Conservation (phyloP, 169 alveolate species). For the Babesia caballi region DNA sequence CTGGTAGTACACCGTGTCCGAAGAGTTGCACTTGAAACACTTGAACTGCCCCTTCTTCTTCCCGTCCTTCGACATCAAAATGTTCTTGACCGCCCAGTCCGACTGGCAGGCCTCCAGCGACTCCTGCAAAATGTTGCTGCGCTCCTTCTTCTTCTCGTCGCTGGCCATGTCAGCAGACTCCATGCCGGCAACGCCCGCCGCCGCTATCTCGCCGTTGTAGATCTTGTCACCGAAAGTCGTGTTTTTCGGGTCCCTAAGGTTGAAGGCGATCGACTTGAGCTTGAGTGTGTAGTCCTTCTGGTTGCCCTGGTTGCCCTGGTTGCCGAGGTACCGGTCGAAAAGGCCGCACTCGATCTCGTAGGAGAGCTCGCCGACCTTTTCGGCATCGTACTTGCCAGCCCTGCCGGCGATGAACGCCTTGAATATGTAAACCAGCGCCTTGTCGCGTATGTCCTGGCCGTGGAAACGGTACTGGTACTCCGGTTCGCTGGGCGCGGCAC, state of each 20-base stretch:
- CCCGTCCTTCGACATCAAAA: constrained; percentile 61
- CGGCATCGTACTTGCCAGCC: constrained; percentile 55
- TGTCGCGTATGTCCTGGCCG: constrained; percentile 65
- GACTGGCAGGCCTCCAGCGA: constrained; percentile 87
- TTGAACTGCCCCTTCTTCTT: constrained; percentile 88
- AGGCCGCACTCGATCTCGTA: constrained; percentile 75
- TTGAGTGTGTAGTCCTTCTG: constrained; percentile 80
- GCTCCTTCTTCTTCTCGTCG: constrained; percentile 86
- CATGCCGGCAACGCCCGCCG: constrained; percentile 86
- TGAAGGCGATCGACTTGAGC: constrained; percentile 84
- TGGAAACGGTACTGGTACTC: constrained; percentile 46
- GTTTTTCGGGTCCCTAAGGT: constrained; percentile 86
- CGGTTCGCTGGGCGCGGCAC: not conserved
- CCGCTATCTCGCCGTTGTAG: constrained; percentile 79
- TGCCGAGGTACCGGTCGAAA: constrained; percentile 52
- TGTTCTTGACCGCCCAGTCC: constrained; percentile 91
- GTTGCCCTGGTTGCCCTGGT: constrained; percentile 35
- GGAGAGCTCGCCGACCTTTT: constrained; percentile 66
- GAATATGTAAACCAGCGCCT: constrained; percentile 63
- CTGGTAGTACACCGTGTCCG: constrained; percentile 88
- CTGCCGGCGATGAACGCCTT: constrained; percentile 58
- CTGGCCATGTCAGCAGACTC: constrained; percentile 89
- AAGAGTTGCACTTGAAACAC: constrained; percentile 90
- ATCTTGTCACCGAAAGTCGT: constrained; percentile 83
- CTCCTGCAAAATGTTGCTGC: constrained; percentile 78